These are phyloP conservation scores for Fraxinus excelsior DNA, from an alignment of 257 asterid genomes.

Conservation along the genomic window DNA sequence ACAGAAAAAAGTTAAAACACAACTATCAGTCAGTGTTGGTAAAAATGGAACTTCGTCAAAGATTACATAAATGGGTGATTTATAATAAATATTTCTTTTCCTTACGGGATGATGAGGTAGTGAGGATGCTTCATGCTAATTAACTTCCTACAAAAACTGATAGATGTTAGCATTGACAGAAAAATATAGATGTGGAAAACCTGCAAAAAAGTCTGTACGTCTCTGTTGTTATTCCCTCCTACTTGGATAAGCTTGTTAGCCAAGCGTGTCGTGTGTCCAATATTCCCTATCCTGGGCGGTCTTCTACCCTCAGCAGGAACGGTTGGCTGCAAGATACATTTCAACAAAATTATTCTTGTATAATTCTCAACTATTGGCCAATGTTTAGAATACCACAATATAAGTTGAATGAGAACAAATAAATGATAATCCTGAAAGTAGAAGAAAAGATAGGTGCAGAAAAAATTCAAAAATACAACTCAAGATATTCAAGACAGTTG, in stretches of 20 bases:
- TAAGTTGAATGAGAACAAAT: conserved; percentile 5
- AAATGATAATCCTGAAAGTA: conserved; percentile 2
- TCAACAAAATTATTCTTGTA: neutral
- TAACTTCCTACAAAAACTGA: neutral
- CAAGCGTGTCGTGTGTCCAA: conserved; percentile 82
- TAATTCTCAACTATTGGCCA: conserved; percentile 6
- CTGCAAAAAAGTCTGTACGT: conserved; percentile 42
- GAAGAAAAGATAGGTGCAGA: neutral
- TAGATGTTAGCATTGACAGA: neutral
- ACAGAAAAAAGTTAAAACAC: neutral
- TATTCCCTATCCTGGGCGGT: conserved; percentile 83
- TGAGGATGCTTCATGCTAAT: neutral
- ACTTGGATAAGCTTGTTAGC: conserved; percentile 77
- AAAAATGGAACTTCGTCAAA: neutral
- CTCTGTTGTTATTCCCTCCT: conserved; percentile 57
- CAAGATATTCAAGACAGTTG: neutral
- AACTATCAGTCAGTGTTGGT: conserved; percentile 1
- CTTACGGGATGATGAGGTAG: conserved; percentile 1
- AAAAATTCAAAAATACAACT: neutral
- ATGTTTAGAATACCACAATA: conserved; percentile 8
- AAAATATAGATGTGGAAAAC: neutral
- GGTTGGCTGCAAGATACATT: conserved; percentile 59
- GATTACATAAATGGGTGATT: neutral
- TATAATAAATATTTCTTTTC: neutral
- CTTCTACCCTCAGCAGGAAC: conserved; percentile 60